phyloP scores from a whole-genome alignment of 2,329 filamentous ascomycete genomes.

The Talaromyces sp. region DNA sequence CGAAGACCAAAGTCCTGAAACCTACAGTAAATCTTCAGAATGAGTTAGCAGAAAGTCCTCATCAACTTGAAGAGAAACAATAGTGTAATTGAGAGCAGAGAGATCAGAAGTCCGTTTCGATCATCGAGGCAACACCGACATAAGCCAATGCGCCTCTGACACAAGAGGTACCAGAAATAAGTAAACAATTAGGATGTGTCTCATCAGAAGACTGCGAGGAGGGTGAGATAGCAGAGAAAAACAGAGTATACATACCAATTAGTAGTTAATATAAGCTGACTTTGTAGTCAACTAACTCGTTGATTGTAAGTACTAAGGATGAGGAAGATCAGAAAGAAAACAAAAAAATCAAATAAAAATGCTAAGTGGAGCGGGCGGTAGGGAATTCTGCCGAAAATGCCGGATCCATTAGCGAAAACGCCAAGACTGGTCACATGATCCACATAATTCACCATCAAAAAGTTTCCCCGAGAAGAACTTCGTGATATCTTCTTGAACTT shows the following conservation, averaged over 20 bases:
- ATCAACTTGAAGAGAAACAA: neutral
- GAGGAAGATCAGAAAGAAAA: neutral
- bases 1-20: neutral
- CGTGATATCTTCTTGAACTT: conserved; percentile 3
- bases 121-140: conserved; percentile 58
- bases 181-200: conserved; percentile 51
- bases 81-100: conserved; percentile 14
- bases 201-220: conserved; percentile 57
- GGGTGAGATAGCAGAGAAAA: neutral
- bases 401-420: conserved; percentile 11
- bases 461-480: neutral
- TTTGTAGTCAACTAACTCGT: neutral
- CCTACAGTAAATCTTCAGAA: neutral
- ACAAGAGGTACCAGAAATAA: conserved; percentile 98
- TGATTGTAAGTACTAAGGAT: neutral
- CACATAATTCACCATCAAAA: conserved; percentile 14
- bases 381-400: neutral
- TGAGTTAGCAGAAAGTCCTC: neutral
- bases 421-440: conserved; percentile 16
- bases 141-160: conserved; percentile 55
- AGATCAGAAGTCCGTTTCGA: conserved; percentile 80
- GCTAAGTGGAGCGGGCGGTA: neutral
- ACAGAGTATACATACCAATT: conserved; percentile 8
- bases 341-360: neutral
- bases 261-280: neutral